phyloP scores from a whole-genome alignment of 257 asterid genomes.

The Rhazya stricta region DNA sequence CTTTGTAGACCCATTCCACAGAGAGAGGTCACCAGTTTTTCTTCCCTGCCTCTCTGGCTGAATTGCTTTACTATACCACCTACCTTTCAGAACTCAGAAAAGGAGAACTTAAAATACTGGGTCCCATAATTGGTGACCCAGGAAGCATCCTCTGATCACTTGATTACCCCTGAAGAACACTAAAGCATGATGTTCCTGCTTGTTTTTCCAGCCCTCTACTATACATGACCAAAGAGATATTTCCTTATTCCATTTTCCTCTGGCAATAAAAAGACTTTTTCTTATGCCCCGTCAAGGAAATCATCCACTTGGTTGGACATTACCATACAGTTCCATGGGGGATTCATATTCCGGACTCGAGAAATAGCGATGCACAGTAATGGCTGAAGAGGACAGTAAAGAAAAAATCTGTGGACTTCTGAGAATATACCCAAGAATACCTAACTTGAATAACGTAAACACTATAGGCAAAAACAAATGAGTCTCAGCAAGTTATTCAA shows the following conservation, averaged over 20 bases:
- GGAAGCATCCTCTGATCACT: slow-evolving; percentile 7
- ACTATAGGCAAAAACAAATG: slow-evolving; percentile 6
- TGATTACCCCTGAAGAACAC: neutral
- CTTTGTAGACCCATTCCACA: slow-evolving; percentile 6
- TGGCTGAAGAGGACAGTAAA: neutral
- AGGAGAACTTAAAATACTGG: slow-evolving; percentile 7
- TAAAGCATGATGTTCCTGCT: neutral
- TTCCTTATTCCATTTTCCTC: neutral
- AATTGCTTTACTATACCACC: slow-evolving; percentile 7
- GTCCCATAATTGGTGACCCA: slow-evolving; percentile 10
- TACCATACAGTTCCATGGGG: neutral
- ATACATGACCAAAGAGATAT: neutral
- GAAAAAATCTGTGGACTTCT: neutral
- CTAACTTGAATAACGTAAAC: neutral
- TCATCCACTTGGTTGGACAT: neutral
- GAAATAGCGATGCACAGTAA: neutral
- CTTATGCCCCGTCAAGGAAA: neutral
- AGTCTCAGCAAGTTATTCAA: neutral
- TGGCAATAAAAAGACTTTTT: neutral
- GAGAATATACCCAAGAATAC: neutral
- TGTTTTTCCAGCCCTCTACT: neutral
- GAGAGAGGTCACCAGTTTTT: slow-evolving; percentile 5
- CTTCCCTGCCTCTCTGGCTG: neutral
- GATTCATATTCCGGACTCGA: neutral
- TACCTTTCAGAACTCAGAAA: slow-evolving; percentile 10